Base-by-base conservation (phyloP, 306 rosid genomes). In the Cyamopsis tetragonoloba region DNA sequence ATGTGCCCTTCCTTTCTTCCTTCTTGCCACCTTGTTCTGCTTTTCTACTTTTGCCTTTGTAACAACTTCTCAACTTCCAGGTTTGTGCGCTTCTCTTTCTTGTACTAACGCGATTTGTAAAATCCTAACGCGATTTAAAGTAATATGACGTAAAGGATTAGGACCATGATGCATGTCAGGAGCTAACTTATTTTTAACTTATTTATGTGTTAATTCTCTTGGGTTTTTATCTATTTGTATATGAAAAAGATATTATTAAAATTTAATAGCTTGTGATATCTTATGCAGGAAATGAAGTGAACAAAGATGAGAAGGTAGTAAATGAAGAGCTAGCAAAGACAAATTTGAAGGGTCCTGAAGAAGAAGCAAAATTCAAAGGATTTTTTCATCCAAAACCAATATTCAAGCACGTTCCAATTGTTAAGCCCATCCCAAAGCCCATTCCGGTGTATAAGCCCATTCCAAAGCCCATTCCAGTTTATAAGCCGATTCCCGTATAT, bases 351-450 rank as follows among this genome's bases (percentile, higher is more conserved):
- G 67, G 35, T n/a, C 61, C 48, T 6, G 48, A 77, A 18, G 82
- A 68, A 48, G 85, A 81, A 5, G 79, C 39, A 39, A 81, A 81
- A 19, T 81, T 81, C 73, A 63, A 63, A 22, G 74, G 37, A 38
- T 66, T 66, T 54, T 44, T 66, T 10, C 57, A 64, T 28, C 77
- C 38, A 2, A 62, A 62, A 59, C 58, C 68, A 32, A 1, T 43
- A 6, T 59, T 50, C 53, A 58, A 57, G 19, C 68, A 67, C n/a
- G 15, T 70, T 34, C 75, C 35, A 7, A 4, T 32, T 18, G 7
- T 19, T 3, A 62, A 62, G 38, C 69, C 74, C 4, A 31, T 44
- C 5, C 73, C 61, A 2, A 62, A 62, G 7, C 62, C 51, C 0
- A 2, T 66, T 49, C 15, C 35, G 0, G 28, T 12, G 3, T 3